phyloP scores from a whole-genome alignment of 345 rosid species.

The Eucalyptus tenuipes region DNA sequence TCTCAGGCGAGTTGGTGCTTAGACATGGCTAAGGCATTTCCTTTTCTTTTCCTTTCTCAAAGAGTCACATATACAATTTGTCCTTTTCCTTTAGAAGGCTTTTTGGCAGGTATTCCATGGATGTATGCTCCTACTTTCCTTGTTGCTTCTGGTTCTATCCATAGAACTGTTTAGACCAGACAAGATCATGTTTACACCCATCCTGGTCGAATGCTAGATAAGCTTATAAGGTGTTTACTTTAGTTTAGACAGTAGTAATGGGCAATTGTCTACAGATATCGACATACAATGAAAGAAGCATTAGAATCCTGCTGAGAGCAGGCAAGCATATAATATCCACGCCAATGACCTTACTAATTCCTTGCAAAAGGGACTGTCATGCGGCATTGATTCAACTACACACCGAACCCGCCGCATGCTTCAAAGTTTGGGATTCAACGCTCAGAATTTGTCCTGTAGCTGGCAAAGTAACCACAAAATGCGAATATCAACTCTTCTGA shows the following conservation, averaged over 20 bases:
- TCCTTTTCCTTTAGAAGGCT: background rate
- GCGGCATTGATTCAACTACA: background rate
- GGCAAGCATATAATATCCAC: background rate
- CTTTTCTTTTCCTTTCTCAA: background rate
- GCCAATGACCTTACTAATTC: background rate
- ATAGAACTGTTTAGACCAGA: background rate
- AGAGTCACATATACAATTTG: background rate
- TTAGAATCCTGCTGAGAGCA: background rate
- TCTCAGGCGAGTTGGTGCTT: background rate
- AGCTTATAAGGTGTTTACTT: background rate
- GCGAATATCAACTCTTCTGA: background rate
- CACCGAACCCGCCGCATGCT: background rate
- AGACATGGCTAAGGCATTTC: background rate
- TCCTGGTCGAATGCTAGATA: background rate
- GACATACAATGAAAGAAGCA: background rate
- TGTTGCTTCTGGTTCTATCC: background rate
- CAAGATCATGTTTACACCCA: background rate
- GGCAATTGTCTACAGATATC: background rate
- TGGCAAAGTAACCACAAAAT: background rate
- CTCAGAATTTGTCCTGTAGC: background rate
- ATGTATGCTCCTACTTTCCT: background rate
- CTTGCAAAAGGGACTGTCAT: background rate
- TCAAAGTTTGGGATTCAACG: background rate
- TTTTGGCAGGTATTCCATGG: background rate
- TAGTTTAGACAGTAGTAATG: background rate